Percentiles rank a stretch among this genome's conserved stretches.
Conservation (phyloP, 768 basidiomycete species). For the Tulasnella sp. region DNA sequence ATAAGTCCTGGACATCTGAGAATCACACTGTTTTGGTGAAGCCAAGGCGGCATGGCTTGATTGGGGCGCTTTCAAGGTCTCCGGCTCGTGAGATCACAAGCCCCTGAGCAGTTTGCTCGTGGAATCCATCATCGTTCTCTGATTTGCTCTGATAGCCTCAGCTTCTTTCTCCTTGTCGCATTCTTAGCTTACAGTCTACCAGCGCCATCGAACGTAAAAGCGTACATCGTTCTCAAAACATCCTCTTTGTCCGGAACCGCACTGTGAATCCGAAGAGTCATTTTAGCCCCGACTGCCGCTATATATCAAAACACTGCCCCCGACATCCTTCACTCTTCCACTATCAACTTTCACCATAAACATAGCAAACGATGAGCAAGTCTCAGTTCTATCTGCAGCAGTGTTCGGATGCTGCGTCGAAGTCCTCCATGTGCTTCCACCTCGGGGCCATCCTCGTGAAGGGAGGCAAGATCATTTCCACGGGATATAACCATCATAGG, state of each 20-base stretch:
- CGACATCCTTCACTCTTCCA: background rate
- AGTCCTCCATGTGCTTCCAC: conserved; percentile 19
- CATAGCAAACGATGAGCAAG: conserved; percentile 15
- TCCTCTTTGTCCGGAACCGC: background rate
- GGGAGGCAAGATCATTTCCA: conserved; percentile 48
- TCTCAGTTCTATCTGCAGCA: conserved; percentile 20
- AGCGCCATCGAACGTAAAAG: background rate
- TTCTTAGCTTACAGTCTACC: background rate
- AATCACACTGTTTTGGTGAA: background rate
- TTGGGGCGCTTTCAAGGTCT: background rate
- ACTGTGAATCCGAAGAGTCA: background rate
- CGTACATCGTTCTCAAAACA: background rate
- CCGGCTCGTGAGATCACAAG: background rate
- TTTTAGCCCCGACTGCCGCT: background rate
- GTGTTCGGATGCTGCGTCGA: conserved; percentile 19
- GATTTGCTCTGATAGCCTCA: background rate
- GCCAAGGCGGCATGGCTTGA: background rate
- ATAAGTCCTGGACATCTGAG: background rate
- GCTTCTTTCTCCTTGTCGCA: background rate
- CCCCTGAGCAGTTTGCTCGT: background rate
- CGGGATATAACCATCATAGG: conserved; percentile 46
- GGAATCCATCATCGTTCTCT: background rate
- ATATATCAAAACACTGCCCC: background rate
- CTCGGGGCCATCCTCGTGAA: conserved; percentile 39
- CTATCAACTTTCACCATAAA: background rate